Percentiles rank a stretch among this genome's conserved stretches.
These are phyloP conservation scores for Erodium texanum DNA, from an alignment of 441 rosid genomes.

Conservation along the genomic window DNA sequence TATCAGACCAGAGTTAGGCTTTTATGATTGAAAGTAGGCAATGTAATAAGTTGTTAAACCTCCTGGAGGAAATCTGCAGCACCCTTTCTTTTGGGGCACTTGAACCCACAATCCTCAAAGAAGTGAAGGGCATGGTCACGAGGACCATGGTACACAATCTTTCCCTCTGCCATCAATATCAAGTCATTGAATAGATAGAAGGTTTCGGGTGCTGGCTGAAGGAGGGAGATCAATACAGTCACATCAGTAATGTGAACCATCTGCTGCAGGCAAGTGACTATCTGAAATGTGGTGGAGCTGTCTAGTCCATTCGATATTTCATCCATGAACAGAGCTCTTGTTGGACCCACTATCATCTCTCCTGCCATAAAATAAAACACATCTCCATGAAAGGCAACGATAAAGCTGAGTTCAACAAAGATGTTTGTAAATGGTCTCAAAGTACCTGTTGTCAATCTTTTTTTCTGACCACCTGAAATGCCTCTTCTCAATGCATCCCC, in stretches of 20 bases:
- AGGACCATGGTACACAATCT: conserved; percentile 36
- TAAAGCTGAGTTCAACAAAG: too few species aligned
- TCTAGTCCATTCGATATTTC: conserved; percentile 41
- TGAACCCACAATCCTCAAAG: conserved; percentile 34
- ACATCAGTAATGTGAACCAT: conserved; percentile 30
- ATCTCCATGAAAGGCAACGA: too few species aligned
- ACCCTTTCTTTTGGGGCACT: conserved; percentile 37
- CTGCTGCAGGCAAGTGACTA: conserved; percentile 30
- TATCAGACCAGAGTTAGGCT: too few species aligned
- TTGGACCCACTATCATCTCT: conserved; percentile 40
- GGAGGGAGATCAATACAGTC: conserved; percentile 34
- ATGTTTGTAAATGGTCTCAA: too few species aligned
- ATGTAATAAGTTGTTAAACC: conserved; percentile 13
- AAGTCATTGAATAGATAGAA: conserved; percentile 35
- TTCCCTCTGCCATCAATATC: conserved; percentile 32
- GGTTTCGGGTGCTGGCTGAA: conserved; percentile 38
- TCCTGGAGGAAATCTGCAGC: conserved; percentile 42
- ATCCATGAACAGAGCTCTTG: conserved; percentile 36
- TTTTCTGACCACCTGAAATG: conserved; percentile 57
- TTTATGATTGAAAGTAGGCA: too few species aligned
- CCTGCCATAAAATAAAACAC: too few species aligned
- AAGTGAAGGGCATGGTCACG: too few species aligned
- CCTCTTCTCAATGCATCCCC: conserved; percentile 59
- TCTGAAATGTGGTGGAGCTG: conserved; percentile 39
- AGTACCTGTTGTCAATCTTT: conserved; percentile 57